A percentile compares a stretch with the other conserved stretches of the same genome.
phyloP scores from a whole-genome alignment of 228 moss, liverwort and hornwort species.

The Sphagnum fallax region DNA sequence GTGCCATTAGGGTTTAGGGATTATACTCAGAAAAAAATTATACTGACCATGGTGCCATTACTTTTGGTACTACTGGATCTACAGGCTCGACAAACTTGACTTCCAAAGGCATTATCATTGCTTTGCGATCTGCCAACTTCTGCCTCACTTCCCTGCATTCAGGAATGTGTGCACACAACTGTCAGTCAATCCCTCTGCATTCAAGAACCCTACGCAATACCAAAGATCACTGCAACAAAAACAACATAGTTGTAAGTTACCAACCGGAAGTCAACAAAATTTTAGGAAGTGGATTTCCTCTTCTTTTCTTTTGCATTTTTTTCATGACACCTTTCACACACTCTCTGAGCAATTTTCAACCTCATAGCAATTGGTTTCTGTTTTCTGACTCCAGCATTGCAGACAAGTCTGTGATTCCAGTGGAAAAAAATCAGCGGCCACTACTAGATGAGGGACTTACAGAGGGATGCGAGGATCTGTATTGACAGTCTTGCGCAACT shows the following conservation, averaged over 20 bases:
- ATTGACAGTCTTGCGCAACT: slow-evolving; percentile 32
- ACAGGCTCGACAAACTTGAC: slow-evolving; percentile 32
- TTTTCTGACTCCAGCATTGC: too few relatives aligned
- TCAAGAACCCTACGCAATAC: not conserved
- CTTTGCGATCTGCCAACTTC: not conserved
- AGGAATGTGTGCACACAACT: not conserved
- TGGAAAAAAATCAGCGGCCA: too few relatives aligned
- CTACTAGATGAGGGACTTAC: slow-evolving; percentile 11
- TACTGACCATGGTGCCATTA: slow-evolving; percentile 3
- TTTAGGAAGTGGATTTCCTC: too few relatives aligned
- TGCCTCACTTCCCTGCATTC: slow-evolving; percentile 21
- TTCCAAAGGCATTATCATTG: slow-evolving; percentile 30
- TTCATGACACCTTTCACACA: too few relatives aligned
- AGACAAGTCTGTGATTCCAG: too few relatives aligned
- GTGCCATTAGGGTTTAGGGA: not conserved
- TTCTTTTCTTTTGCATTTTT: too few relatives aligned
- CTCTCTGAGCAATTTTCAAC: not conserved
- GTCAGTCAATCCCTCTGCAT: not conserved
- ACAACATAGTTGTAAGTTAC: not conserved
- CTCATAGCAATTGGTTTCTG: not conserved
- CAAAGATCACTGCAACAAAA: not conserved
- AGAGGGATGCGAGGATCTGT: slow-evolving; percentile 38
- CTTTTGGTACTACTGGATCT: slow-evolving; percentile 17
- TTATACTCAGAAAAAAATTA: not conserved
- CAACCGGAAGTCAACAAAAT: too few relatives aligned